Conservation (phyloP, 2,329 filamentous ascomycete genomes). For the Tolypocladium album region DNA sequence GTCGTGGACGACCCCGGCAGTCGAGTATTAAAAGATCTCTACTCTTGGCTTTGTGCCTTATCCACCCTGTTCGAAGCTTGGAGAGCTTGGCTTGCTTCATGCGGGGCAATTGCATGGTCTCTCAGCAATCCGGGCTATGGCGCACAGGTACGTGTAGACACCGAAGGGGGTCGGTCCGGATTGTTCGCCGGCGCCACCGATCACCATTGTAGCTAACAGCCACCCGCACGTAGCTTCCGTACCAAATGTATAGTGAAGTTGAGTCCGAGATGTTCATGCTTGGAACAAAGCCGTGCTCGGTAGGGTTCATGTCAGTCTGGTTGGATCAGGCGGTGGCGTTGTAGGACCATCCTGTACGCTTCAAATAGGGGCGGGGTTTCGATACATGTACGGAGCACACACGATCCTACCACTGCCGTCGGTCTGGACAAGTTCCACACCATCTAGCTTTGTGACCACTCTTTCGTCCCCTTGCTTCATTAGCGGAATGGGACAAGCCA, state of each 20-base stretch:
- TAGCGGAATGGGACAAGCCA: not conserved
- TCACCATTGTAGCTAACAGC: not conserved
- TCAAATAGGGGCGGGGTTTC: not conserved
- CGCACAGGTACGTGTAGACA: not conserved
- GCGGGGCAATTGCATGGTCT: too few species aligned
- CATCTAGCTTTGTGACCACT: not conserved
- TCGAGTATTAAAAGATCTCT: not conserved
- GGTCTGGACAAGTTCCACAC: not conserved
- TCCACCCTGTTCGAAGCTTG: not conserved
- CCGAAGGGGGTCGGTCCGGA: not conserved
- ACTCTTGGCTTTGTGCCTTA: not conserved
- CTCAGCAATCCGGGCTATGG: not conserved
- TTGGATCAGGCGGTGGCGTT: not conserved
- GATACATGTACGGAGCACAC: too few species aligned
- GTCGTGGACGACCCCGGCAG: not conserved
- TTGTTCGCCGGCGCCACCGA: not conserved
- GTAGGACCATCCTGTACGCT: not conserved
- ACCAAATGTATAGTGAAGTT: too few species aligned
- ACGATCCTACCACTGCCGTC: not conserved
- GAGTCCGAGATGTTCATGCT: not conserved
- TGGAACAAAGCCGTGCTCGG: not conserved
- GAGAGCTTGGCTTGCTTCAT: not conserved
- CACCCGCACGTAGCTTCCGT: not conserved
- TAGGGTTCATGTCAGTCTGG: not conserved
- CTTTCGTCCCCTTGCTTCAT: not conserved